These are phyloP conservation scores for Aspergillus mulundensis DNA, from an alignment of 495 filamentous ascomycete species.

Conservation along the genomic window DNA sequence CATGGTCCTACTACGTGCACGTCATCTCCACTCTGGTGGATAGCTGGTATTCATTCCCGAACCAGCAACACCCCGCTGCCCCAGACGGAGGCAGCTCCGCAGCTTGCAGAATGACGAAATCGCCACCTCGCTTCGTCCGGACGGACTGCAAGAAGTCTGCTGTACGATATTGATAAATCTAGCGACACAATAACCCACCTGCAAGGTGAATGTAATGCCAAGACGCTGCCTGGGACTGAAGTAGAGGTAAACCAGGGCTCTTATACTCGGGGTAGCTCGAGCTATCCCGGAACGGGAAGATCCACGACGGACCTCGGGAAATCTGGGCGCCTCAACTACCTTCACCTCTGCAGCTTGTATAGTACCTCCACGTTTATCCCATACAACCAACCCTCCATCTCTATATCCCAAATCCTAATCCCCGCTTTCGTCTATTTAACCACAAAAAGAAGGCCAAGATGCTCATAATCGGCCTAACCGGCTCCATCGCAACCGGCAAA, in stretches of 20 bases:
- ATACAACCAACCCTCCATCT: background rate
- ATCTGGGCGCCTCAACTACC: background rate
- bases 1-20: background rate
- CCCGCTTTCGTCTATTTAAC: background rate
- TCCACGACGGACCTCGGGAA: background rate
- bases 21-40: background rate
- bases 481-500: conserved; percentile 97
- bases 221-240: background rate
- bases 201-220: background rate
- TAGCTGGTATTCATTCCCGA: background rate
- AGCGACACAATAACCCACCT: background rate
- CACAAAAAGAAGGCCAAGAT: conserved; percentile 41
- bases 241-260: background rate
- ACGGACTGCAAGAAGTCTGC: no score
- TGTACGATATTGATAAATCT: background rate
- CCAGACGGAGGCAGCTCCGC: background rate
- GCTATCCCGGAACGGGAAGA: background rate
- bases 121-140: background rate
- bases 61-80: background rate
- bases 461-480: conserved; percentile 94
- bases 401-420: background rate
- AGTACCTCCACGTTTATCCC: background rate
- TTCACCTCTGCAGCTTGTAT: background rate
- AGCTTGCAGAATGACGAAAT: no score
- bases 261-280: background rate